These are phyloP conservation scores for Populus alba DNA, from an alignment of 345 rosid genomes.

Conservation along the genomic window DNA sequence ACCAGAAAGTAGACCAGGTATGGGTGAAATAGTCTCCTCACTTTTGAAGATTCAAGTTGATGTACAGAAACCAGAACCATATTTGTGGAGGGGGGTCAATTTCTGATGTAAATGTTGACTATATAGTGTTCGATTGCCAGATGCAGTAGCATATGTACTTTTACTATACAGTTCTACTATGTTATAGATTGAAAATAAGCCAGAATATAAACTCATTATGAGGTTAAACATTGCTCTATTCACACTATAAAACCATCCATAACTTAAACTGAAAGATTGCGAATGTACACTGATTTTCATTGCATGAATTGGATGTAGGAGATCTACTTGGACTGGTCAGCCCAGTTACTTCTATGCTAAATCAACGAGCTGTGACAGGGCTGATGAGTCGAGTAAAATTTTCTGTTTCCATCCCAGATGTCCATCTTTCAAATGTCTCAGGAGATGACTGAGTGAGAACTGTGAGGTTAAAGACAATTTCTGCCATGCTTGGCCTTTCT, in stretches of 20 bases:
- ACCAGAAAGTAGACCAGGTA: constrained; percentile 34
- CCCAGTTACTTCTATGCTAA: not conserved
- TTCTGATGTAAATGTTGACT: not conserved
- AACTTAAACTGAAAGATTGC: not conserved
- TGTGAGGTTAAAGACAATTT: constrained; percentile 55
- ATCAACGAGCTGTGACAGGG: constrained; percentile 49
- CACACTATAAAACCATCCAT: not conserved
- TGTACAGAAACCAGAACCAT: constrained; percentile 19
- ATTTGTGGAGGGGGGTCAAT: not conserved
- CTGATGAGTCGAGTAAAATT: constrained; percentile 31
- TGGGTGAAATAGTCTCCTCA: constrained; percentile 39
- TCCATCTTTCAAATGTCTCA: constrained; percentile 38
- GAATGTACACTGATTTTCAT: not conserved
- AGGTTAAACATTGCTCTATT: not conserved
- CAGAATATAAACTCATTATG: not conserved
- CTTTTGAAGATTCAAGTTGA: constrained; percentile 35
- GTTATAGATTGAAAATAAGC: not conserved
- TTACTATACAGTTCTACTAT: not conserved
- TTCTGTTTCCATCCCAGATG: constrained; percentile 41
- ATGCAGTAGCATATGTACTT: not conserved
- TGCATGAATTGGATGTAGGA: not conserved
- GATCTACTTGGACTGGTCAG: not conserved
- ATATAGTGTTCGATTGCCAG: not conserved
- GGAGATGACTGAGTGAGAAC: constrained; percentile 40
- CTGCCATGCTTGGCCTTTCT: constrained; percentile 62